phyloP scores from a whole-genome alignment of 495 filamentous ascomycete species.

The Copromyces sp. region DNA sequence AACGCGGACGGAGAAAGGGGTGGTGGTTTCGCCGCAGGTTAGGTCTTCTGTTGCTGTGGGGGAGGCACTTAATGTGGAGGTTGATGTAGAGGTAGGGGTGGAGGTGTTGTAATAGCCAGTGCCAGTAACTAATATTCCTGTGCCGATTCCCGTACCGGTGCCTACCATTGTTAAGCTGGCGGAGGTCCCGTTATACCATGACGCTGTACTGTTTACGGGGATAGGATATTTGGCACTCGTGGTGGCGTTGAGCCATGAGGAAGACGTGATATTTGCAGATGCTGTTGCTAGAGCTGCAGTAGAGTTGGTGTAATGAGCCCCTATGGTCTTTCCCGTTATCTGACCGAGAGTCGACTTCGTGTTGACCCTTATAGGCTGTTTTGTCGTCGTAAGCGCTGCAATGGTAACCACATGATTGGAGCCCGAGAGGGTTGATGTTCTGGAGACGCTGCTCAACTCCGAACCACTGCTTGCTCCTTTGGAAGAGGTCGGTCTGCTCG shows the following conservation, averaged over 20 bases:
- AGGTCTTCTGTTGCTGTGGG: slow-evolving; percentile 16
- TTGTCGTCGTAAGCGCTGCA: neutral
- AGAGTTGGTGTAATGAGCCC: neutral
- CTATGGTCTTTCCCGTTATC: rapidly evolving
- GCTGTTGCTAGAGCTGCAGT: neutral
- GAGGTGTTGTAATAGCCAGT: slow-evolving; percentile 9
- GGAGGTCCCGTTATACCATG: neutral
- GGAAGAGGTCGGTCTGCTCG: neutral
- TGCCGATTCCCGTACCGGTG: neutral
- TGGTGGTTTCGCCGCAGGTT: slow-evolving; percentile 16
- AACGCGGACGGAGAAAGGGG: slow-evolving; percentile 18
- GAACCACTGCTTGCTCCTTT: neutral
- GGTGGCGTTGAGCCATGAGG: neutral
- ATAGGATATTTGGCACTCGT: neutral
- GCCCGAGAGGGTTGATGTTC: neutral
- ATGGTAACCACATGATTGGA: neutral
- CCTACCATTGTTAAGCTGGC: neutral
- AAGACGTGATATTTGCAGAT: neutral
- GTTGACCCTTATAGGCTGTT: neutral
- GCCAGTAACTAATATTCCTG: neutral
- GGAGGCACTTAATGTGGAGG: slow-evolving; percentile 31
- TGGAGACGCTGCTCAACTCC: neutral
- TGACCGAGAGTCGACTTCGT: neutral
- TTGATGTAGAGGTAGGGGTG: slow-evolving; percentile 15
- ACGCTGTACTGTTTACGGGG: neutral